Evolutionary conservation across 371 early-diverging fungal genomes (phyloP).

Genomic region (Mucor racemosus): DNA sequence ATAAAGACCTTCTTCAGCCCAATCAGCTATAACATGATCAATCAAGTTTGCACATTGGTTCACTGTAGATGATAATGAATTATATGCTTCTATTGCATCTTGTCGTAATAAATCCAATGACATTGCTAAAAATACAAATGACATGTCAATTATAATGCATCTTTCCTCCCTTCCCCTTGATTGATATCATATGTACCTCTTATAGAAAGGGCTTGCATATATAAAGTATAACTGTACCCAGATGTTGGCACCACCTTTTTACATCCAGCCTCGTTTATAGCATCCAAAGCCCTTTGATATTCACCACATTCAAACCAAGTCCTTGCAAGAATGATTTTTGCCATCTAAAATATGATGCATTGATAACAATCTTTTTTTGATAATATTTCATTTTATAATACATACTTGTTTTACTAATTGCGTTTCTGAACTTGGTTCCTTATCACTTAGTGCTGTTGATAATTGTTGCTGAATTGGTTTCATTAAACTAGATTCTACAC

Average conservation of each 20-base stretch:
- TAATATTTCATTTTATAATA: background rate
- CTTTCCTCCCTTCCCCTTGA: background rate
- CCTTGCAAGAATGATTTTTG: slow-evolving; percentile 43
- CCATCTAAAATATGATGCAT: slow-evolving; percentile 35
- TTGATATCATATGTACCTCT: slow-evolving; percentile 39
- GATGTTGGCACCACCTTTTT: slow-evolving; percentile 18
- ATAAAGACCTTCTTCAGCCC: slow-evolving; percentile 76
- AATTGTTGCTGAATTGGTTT: slow-evolving; percentile 34
- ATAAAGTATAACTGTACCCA: slow-evolving; percentile 53
- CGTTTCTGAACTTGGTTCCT: slow-evolving; percentile 27
- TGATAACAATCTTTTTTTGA: background rate
- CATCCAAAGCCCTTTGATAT: slow-evolving; percentile 35
- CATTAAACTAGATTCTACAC: slow-evolving; percentile 19
- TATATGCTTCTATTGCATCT: slow-evolving; percentile 53
- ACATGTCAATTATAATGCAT: background rate
- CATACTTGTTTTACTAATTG: slow-evolving; percentile 9
- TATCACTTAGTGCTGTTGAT: slow-evolving; percentile 23
- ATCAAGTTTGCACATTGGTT: slow-evolving; percentile 35
- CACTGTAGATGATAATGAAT: slow-evolving; percentile 39
- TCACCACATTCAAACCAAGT: slow-evolving; percentile 42
- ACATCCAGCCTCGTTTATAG: slow-evolving; percentile 17
- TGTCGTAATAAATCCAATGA: slow-evolving; percentile 51
- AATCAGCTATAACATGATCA: slow-evolving; percentile 58
- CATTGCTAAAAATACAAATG: slow-evolving; percentile 34
- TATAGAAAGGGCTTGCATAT: slow-evolving; percentile 50